Conservation (phyloP, 176 grass and related monocot genomes). For the Avena atlantica region DNA sequence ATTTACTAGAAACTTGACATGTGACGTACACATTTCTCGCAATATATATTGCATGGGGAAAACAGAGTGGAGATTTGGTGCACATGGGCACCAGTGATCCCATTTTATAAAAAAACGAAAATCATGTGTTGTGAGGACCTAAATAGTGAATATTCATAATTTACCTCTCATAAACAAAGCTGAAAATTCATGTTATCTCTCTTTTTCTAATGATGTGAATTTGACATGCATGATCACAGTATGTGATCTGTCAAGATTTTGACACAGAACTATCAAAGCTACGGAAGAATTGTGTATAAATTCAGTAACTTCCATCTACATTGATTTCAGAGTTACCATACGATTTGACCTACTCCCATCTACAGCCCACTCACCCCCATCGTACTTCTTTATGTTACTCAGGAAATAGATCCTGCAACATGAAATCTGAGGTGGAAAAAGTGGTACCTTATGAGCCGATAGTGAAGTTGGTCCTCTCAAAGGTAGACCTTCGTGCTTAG, state of each 20-base stretch:
- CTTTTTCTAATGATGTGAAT: not conserved
- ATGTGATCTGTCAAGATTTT: slow-evolving; percentile 35
- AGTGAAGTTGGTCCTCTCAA: slow-evolving; percentile 48
- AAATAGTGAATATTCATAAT: not conserved
- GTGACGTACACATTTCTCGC: not conserved
- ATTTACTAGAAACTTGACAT: not conserved
- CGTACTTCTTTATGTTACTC: slow-evolving; percentile 13
- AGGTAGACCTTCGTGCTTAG: slow-evolving; percentile 64
- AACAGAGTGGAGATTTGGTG: not conserved
- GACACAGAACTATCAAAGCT: not conserved
- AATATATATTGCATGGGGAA: not conserved
- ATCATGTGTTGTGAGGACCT: not conserved
- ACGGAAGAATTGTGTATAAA: not conserved
- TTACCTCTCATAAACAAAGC: not conserved
- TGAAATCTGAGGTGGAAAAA: slow-evolving; percentile 34
- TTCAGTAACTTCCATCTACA: not conserved
- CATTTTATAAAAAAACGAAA: too few relatives aligned
- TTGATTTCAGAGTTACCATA: slow-evolving; percentile 26
- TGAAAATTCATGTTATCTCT: not conserved
- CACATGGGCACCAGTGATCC: too few relatives aligned
- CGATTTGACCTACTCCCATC: not conserved
- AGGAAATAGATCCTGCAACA: slow-evolving; percentile 24
- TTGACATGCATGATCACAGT: not conserved
- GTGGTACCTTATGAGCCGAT: slow-evolving; percentile 62
- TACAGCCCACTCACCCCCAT: slow-evolving; percentile 6